phyloP scores from a whole-genome alignment of 2,329 filamentous ascomycete species.

The Xylariaceae sp. region DNA sequence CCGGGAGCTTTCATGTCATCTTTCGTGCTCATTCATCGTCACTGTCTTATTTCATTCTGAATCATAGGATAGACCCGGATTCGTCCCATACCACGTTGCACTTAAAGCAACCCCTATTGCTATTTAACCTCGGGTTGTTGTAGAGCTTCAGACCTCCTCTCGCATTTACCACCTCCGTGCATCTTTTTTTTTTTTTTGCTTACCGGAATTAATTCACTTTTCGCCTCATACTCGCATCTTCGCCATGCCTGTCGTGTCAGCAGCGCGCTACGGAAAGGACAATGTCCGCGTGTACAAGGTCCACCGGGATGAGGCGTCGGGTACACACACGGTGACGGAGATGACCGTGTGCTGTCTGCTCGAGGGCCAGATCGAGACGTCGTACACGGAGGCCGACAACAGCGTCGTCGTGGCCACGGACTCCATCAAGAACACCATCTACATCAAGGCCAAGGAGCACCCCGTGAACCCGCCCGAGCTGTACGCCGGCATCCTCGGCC shows the following conservation, averaged over 20 bases:
- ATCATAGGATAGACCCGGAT: slow-evolving; percentile 16
- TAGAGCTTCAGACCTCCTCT: not conserved
- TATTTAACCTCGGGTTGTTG: not conserved
- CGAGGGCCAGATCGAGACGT: slow-evolving; percentile 87
- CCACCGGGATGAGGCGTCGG: slow-evolving; percentile 74
- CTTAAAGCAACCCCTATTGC: slow-evolving; percentile 2
- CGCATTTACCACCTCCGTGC: not conserved
- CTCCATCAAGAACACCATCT: slow-evolving; percentile 96
- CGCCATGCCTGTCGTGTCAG: slow-evolving; percentile 58
- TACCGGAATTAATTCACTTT: not conserved
- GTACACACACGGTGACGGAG: slow-evolving; percentile 84
- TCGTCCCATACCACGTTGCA: slow-evolving; percentile 20
- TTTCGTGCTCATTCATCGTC: not conserved
- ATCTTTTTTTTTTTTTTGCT: not conserved
- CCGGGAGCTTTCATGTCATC: slow-evolving; percentile 3
- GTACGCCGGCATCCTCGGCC: slow-evolving; percentile 80
- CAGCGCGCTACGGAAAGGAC: slow-evolving; percentile 88
- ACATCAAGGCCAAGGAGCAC: slow-evolving; percentile 92
- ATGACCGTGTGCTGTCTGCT: slow-evolving; percentile 94
- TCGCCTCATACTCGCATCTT: not conserved
- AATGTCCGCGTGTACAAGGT: slow-evolving; percentile 99
- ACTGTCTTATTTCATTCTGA: slow-evolving; percentile 10
- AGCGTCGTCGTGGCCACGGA: slow-evolving; percentile 94
- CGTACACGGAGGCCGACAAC: slow-evolving; percentile 94
- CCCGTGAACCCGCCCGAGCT: slow-evolving; percentile 92